Evolutionary conservation across 192 early-diverging fungal genomes (phyloP).

Genomic region (Coemansia furcata): DNA sequence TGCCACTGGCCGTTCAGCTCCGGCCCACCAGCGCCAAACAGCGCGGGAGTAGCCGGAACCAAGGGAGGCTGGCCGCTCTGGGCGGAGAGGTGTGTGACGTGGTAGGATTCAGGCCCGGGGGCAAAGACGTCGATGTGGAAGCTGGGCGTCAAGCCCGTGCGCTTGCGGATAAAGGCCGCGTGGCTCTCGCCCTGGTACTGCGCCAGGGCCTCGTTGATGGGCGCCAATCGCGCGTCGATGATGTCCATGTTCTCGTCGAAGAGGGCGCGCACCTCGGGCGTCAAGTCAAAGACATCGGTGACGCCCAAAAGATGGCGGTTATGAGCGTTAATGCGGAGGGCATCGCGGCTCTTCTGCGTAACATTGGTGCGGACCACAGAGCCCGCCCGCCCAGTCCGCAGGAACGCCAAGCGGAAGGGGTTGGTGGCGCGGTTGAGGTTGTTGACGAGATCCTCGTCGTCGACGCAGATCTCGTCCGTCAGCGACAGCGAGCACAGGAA

Average conservation of each 20-base stretch:
- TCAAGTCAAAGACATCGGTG: slow-evolving; percentile 51
- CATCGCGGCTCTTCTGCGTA: slow-evolving; percentile 16
- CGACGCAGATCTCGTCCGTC: slow-evolving; percentile 48
- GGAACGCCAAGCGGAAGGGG: slow-evolving; percentile 42
- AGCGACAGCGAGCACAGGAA: slow-evolving; percentile 56
- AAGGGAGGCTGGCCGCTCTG: neutral
- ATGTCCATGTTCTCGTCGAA: slow-evolving; percentile 58
- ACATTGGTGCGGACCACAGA: slow-evolving; percentile 15
- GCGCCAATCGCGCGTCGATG: slow-evolving; percentile 44
- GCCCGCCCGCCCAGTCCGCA: slow-evolving; percentile 25
- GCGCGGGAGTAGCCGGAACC: slow-evolving; percentile 15
- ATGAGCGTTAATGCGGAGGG: slow-evolving; percentile 17
- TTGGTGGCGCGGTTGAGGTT: slow-evolving; percentile 31
- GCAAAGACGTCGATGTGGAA: slow-evolving; percentile 56
- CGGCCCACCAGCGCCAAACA: slow-evolving; percentile 7
- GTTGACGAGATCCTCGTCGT: slow-evolving; percentile 43
- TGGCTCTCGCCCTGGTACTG: slow-evolving; percentile 52
- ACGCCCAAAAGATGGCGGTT: slow-evolving; percentile 55
- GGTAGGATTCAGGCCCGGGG: slow-evolving; percentile 43
- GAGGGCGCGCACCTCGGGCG: slow-evolving; percentile 53
- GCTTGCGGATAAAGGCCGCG: slow-evolving; percentile 55
- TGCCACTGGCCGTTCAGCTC: slow-evolving; percentile 28
- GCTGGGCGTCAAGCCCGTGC: slow-evolving; percentile 43
- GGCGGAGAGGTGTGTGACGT: slow-evolving; percentile 18
- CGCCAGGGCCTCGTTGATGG: slow-evolving; percentile 38